These are phyloP conservation scores for Tuber melanosporum DNA, from an alignment of 495 filamentous ascomycete genomes.

Conservation along the genomic window DNA sequence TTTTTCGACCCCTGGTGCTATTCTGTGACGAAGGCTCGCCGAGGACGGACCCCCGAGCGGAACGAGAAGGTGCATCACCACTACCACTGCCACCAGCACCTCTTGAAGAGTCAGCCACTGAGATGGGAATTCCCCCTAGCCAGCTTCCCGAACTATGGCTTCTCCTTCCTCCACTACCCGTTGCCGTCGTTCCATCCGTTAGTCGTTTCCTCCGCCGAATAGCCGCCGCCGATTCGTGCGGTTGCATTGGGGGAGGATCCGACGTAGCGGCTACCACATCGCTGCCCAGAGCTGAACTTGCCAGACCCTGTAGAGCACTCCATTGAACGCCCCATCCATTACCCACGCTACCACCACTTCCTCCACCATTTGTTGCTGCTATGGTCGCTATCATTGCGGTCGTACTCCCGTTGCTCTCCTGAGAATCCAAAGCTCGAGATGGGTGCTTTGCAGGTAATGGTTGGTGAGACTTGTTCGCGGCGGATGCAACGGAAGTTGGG, in stretches of 20 bases:
- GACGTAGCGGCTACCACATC: constrained; percentile 15
- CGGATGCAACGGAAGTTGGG: background rate
- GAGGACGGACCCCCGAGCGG: constrained; percentile 12
- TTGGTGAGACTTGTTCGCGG: background rate
- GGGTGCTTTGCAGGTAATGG: constrained; percentile 10
- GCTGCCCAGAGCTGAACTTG: constrained; percentile 41
- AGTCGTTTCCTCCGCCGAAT: constrained; percentile 12
- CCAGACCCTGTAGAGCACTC: constrained; percentile 40
- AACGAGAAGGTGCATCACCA: constrained; percentile 12
- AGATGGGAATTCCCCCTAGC: constrained; percentile 48
- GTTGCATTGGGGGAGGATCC: constrained; percentile 13
- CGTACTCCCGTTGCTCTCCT: background rate
- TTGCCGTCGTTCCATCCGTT: constrained; percentile 13
- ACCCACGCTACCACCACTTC: constrained; percentile 8
- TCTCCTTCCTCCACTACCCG: constrained; percentile 37
- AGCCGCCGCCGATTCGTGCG: background rate
- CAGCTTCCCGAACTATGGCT: constrained; percentile 45
- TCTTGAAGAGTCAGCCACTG: constrained; percentile 45
- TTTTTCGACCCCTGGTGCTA: background rate
- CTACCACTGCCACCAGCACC: constrained; percentile 30
- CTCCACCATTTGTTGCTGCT: background rate
- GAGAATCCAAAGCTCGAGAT: background rate
- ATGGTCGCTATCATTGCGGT: constrained; percentile 1
- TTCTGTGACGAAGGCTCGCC: background rate
- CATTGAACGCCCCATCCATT: constrained; percentile 32